Evolutionary conservation across 352 stramenopile species (phyloP), one percentile per base, ranked within the genome.

Genomic region (Phytophthora colocasiae): DNA sequence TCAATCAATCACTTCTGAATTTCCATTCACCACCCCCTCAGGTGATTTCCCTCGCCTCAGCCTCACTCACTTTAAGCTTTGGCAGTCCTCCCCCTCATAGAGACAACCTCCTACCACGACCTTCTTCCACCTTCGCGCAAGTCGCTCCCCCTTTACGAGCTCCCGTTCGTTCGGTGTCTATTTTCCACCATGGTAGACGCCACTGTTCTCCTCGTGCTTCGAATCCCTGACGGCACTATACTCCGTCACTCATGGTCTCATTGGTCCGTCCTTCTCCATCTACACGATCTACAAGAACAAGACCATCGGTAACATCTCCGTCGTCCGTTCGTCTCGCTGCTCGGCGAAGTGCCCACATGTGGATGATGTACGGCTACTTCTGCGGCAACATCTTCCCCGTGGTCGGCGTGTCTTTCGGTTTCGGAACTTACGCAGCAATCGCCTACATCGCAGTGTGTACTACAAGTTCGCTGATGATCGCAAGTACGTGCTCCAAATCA

Each of bases 381-480:
- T 61, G 58, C 8, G 51, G 74, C 45, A 67, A 78, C 36, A 80
- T 83, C 54, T 85, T 83, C 48, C 79, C 81, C 4, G 62, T 90
- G 10, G 72, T 87, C 31, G n/a, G n/a, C n/a, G 67, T 73, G 17
- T 87, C 77, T 0, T 90, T 80, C 36, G 64, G 59, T n/a, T 57
- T 85, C 12, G 81, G 79, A 19, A 78, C 60, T 51, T 82, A n/a
- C 12, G 46, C 81, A 2, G 64, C 72, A 12, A 19, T 84, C 38
- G 26, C 64, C 19, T 90, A 84, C 69, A 78, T 90, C 32, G 31
- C 70, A 7, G 44, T 87, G n/a, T n/a, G 27, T 89, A 87, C 65
- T 88, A 84, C 60, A 57, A 60, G 9, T 85, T 78, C 71, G 69
- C 72, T 1, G 57, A 72, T 9, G 69, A 85, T 15, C 62, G 62